Evolutionary conservation across 176 grass and related monocot species (phyloP), one percentile per base, ranked within the genome.

Genomic region (Oryza longistaminata): DNA sequence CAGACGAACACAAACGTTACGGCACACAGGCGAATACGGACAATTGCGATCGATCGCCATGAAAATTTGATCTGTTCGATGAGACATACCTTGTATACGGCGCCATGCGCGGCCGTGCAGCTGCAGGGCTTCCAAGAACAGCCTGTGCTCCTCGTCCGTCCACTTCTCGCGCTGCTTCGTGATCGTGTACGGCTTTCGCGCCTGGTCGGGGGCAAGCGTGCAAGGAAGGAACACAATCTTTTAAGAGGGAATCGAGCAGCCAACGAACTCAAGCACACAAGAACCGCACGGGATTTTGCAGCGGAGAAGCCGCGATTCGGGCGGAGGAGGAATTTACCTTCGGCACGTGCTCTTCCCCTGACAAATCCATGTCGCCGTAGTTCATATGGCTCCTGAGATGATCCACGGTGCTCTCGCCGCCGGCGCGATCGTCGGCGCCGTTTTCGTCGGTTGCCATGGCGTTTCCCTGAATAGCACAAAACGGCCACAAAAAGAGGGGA

Each of bases 121-220:
- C 82, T 92, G 95, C 39, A 98, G 81, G 85, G 95, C 95, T 13
- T 98, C 95, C 2, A 98, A 19, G 88, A 98, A 98, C 21, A 87
- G 90, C 43, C 66, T 90, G 87, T 98, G 95, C 79, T 98, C 95
- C 1, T 93, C 93, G 84, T 98, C 93, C 6, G 93, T 88, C 95
- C 95, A 98, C 78, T 90, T 98, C 81, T 98, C 95, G 21, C 95
- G 87, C 73, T 98, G 95, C 89, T 98, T 98, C 0, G 92, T 93
- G 90, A 98, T 93, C 11, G 93, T 98, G 88, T 98, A 98, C 76
- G 95, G 88, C 87, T 98, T 98, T 44, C 95, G 92, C 77, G 81
- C 85, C 95, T 97, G 88, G n/a, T 74, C 49, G 26, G 8, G 14
- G 8, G 14, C 49, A 66, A 62, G 65, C 40, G 40, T 65, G 66